Percentiles rank a stretch among this genome's conserved stretches.
Conservation (phyloP, 108 stramenopile species). For the Poteriospumella lacustris region DNA sequence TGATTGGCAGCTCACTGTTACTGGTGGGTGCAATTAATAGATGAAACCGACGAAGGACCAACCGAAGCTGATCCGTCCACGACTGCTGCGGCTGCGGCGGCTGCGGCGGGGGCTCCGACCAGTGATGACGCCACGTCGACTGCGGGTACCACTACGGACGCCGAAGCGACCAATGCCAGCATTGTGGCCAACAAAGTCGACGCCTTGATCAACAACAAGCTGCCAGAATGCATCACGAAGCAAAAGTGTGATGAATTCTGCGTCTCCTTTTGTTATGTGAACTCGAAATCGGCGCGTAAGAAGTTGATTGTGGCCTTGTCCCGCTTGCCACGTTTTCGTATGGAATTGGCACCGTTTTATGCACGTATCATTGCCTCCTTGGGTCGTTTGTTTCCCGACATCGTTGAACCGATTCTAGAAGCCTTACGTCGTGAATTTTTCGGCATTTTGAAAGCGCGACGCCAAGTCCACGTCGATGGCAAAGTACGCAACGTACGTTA, state of each 20-base stretch:
- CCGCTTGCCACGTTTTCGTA: neutral
- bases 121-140: slow-evolving; percentile 16
- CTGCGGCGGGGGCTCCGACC: slow-evolving; percentile 42
- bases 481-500: slow-evolving; percentile 72
- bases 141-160: slow-evolving; percentile 55
- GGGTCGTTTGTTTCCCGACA: slow-evolving; percentile 17
- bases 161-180: slow-evolving; percentile 56
- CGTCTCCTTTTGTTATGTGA: slow-evolving; percentile 22
- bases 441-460: slow-evolving; percentile 55
- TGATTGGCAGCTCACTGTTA: too few species aligned
- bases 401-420: slow-evolving; percentile 14
- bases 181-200: slow-evolving; percentile 61
- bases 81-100: slow-evolving; percentile 10
- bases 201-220: slow-evolving; percentile 77
- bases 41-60: neutral
- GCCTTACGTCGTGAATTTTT: slow-evolving; percentile 3
- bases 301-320: neutral
- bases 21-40: too few species aligned
- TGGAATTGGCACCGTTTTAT: slow-evolving; percentile 9
- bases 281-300: slow-evolving; percentile 12
- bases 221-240: slow-evolving; percentile 76
- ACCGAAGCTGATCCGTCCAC: neutral
- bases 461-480: slow-evolving; percentile 70
- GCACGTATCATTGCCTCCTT: slow-evolving; percentile 14
- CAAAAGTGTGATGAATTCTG: slow-evolving; percentile 75